Evolutionary conservation across 257 asterid species (phyloP).

Genomic region (Rubia yunnanensis): DNA sequence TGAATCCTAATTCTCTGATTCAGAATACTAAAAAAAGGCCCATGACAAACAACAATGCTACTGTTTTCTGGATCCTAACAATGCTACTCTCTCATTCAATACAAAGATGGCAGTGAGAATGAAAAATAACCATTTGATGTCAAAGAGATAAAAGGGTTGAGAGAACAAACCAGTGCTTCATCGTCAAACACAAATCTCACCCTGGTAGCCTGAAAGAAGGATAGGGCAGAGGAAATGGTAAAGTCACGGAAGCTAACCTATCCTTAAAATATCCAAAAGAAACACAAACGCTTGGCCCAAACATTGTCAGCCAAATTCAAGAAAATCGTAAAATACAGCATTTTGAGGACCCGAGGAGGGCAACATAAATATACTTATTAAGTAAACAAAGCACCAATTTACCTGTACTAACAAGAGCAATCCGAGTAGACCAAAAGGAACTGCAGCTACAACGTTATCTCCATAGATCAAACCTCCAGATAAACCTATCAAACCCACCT

Average conservation of each 20-base stretch:
- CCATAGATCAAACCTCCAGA: conserved; percentile 61
- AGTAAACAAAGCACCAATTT: neutral
- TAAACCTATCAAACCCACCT: conserved; percentile 38
- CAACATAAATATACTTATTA: neutral
- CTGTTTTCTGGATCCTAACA: neutral
- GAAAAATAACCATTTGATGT: too few relatives aligned
- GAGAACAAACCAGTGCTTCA: conserved; percentile 71
- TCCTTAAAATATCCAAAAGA: neutral
- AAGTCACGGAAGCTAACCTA: neutral
- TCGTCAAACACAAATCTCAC: conserved; percentile 84
- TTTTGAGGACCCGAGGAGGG: neutral
- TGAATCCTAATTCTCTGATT: neutral
- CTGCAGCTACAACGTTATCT: conserved; percentile 71
- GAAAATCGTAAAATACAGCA: neutral
- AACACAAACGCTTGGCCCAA: neutral
- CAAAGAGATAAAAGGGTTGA: conserved; percentile 6
- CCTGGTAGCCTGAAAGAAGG: conserved; percentile 60
- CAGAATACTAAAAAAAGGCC: neutral
- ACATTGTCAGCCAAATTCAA: neutral
- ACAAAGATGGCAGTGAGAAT: too few relatives aligned
- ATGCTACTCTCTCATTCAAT: neutral
- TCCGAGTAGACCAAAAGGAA: conserved; percentile 80
- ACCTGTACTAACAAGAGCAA: conserved; percentile 91
- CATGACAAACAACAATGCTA: neutral
- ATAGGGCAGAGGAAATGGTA: conserved; percentile 2